phyloP scores from a whole-genome alignment of 805 yeast species.

The Metschnikowia vanudenii region DNA sequence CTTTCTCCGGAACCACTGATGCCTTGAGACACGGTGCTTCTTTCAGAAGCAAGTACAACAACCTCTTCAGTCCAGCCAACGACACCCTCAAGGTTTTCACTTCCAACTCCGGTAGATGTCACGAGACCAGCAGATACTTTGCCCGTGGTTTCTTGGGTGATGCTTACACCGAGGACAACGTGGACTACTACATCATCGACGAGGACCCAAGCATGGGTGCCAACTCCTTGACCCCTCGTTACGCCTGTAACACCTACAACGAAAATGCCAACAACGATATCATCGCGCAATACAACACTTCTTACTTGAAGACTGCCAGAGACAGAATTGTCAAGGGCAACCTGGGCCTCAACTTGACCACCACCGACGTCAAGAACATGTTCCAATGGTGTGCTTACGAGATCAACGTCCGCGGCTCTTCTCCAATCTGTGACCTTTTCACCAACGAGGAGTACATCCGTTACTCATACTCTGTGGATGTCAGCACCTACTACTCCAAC shows the following conservation, averaged over 20 bases:
- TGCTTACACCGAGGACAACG: constrained; percentile 31
- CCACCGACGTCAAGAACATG: constrained; percentile 50
- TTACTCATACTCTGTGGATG: constrained; percentile 59
- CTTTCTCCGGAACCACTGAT: constrained; percentile 53
- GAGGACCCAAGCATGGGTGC: constrained; percentile 53
- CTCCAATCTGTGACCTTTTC: constrained; percentile 66
- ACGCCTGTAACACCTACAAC: constrained; percentile 42
- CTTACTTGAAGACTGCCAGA: constrained; percentile 53
- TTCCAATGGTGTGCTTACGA: constrained; percentile 74
- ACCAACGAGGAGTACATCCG: constrained; percentile 66
- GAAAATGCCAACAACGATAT: constrained; percentile 27
- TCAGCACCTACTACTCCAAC: constrained; percentile 56
- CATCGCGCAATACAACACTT: constrained; percentile 29
- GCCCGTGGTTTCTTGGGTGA: constrained; percentile 59
- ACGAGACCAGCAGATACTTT: constrained; percentile 54
- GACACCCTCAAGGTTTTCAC: constrained; percentile 50
- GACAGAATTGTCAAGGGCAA: constrained; percentile 55
- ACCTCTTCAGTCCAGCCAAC: constrained; percentile 36
- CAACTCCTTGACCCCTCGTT: constrained; percentile 56
- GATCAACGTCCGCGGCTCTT: constrained; percentile 63
- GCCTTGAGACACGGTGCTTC: constrained; percentile 49
- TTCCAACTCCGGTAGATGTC: constrained; percentile 54
- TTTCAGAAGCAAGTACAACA: constrained; percentile 49
- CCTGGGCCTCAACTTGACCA: constrained; percentile 51
- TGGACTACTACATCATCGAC: constrained; percentile 40